Percentiles rank a stretch among this genome's conserved stretches.
phyloP scores from a whole-genome alignment of 208 protist species.

The Wallacemonas rigidus region DNA sequence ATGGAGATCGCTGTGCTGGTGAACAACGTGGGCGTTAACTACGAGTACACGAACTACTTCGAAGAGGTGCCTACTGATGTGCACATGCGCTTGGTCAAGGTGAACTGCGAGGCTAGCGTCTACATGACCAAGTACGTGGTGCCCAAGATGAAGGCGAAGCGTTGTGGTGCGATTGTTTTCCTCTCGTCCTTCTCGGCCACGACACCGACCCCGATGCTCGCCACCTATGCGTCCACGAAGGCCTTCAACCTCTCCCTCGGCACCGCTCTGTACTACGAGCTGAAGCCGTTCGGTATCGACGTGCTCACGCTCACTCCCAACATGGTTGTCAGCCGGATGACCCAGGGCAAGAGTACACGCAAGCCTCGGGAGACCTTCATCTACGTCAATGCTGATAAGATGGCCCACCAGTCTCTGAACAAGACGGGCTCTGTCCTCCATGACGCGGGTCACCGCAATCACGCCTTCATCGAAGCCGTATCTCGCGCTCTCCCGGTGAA shows the following conservation, averaged over 20 bases:
- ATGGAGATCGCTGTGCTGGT: conserved; percentile 75
- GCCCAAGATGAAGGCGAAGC: conserved; percentile 66
- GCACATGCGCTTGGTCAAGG: conserved; percentile 58
- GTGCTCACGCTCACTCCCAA: conserved; percentile 73
- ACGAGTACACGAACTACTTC: conserved; percentile 92
- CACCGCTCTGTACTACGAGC: conserved; percentile 65
- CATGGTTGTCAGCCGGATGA: conserved; percentile 86
- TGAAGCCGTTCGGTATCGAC: conserved; percentile 61
- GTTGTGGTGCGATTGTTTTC: conserved; percentile 78
- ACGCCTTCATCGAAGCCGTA: conserved; percentile 32
- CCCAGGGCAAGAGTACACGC: conserved; percentile 62
- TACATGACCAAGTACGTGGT: conserved; percentile 88
- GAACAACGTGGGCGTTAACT: conserved; percentile 95
- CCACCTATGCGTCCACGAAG: conserved; percentile 90
- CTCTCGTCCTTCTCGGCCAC: conserved; percentile 75
- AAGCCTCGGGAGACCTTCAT: conserved; percentile 73
- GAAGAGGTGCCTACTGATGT: conserved; percentile 63
- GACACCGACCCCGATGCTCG: conserved; percentile 67
- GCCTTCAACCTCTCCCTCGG: conserved; percentile 82
- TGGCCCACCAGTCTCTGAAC: conserved; percentile 79
- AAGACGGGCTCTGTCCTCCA: conserved; percentile 54
- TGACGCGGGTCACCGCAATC: conserved; percentile 59
- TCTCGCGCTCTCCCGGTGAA: conserved; percentile 28
- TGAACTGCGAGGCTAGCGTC: conserved; percentile 87
- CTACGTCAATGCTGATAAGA: conserved; percentile 58